Conservation (phyloP, 2,329 filamentous ascomycete genomes). For the Fulvia fulva region DNA sequence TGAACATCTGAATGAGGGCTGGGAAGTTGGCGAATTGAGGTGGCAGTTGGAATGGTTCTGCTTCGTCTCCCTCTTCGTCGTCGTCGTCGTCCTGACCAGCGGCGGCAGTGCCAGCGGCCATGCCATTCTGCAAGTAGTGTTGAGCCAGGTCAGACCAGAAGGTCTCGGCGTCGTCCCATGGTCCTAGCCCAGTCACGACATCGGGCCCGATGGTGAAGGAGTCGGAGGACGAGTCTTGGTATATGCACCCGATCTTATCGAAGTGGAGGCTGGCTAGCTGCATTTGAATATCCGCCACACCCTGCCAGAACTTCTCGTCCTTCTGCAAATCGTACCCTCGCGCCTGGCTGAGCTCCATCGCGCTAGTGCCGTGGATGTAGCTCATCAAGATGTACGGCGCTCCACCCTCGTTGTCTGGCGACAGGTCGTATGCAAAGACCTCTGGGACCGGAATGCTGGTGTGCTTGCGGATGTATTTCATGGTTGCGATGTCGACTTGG, state of each 20-base stretch:
- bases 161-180: background rate
- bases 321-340: background rate
- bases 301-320: slow-evolving; percentile 1
- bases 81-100: background rate
- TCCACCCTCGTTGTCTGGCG: background rate
- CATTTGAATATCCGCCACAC: slow-evolving; percentile 1
- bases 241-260: slow-evolving; percentile 1
- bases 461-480: slow-evolving; percentile 1
- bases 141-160: background rate
- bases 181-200: slow-evolving; percentile 4
- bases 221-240: background rate
- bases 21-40: background rate
- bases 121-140: too few species aligned
- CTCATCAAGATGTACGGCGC: slow-evolving; percentile 2
- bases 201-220: slow-evolving; percentile 7
- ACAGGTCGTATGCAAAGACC: background rate
- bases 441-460: slow-evolving; percentile 1
- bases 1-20: background rate
- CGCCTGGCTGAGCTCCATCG: background rate
- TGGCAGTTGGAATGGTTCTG: background rate
- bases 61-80: too few species aligned
- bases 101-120: too few species aligned
- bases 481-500: background rate
- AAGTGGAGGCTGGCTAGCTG: slow-evolving; percentile 1
- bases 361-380: slow-evolving; percentile 4